Conservation (phyloP, 78 protist species). For the Thecamonas trahens region DNA sequence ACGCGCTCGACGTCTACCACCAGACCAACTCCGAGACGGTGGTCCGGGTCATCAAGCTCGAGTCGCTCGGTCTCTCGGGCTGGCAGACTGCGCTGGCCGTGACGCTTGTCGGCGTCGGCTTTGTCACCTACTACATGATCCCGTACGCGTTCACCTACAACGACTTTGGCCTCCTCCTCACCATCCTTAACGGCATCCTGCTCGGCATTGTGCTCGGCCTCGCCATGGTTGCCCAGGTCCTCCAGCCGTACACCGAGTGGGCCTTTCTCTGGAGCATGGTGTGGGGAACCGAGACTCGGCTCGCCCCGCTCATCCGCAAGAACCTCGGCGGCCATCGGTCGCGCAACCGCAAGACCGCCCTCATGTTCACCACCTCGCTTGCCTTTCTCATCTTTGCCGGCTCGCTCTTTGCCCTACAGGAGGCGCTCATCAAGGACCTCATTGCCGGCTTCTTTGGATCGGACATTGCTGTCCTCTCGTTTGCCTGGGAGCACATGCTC, state of each 20-base stretch:
- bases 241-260: slow-evolving; percentile 48
- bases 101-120: slow-evolving; percentile 51
- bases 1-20: slow-evolving; percentile 77
- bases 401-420: slow-evolving; percentile 60
- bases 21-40: slow-evolving; percentile 49
- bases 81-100: slow-evolving; percentile 35
- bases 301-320: slow-evolving; percentile 45
- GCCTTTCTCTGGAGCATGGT: not conserved
- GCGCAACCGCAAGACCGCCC: slow-evolving; percentile 70
- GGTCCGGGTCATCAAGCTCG: slow-evolving; percentile 60
- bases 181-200: slow-evolving; percentile 46
- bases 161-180: slow-evolving; percentile 48
- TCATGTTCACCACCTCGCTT: slow-evolving; percentile 70
- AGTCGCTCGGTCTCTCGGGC: slow-evolving; percentile 53
- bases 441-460: slow-evolving; percentile 49
- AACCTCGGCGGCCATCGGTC: slow-evolving; percentile 56
- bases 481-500: slow-evolving; percentile 19
- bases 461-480: slow-evolving; percentile 41
- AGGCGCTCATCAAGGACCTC: slow-evolving; percentile 30
- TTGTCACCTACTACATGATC: slow-evolving; percentile 67
- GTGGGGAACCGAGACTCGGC: slow-evolving; percentile 6
- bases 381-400: slow-evolving; percentile 83
- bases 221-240: slow-evolving; percentile 45
- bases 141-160: slow-evolving; percentile 62
- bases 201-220: slow-evolving; percentile 63